phyloP scores from a whole-genome alignment of 2,329 filamentous ascomycete genomes.

The Epichloe baconii region DNA sequence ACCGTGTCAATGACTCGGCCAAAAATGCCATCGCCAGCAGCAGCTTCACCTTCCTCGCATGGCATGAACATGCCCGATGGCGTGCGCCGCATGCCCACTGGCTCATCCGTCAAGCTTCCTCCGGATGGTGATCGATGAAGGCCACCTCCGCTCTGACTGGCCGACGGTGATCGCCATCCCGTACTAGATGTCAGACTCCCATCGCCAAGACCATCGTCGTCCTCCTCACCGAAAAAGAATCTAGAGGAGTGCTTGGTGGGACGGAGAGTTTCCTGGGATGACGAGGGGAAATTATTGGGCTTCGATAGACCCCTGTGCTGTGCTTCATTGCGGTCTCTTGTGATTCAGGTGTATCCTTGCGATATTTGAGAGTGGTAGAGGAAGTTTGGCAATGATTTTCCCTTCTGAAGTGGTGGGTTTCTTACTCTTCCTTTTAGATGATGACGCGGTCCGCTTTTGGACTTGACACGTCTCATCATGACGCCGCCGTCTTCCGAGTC shows the following conservation, averaged over 20 bases:
- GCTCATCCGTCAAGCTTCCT: conserved; percentile 35
- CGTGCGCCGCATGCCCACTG: conserved; percentile 59
- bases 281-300: conserved; percentile 51
- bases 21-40: conserved; percentile 51
- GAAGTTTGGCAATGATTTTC: conserved; percentile 79
- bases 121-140: conserved; percentile 37
- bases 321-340: conserved; percentile 50
- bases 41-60: conserved; percentile 58
- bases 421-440: conserved; percentile 28
- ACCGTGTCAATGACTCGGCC: conserved; percentile 72
- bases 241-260: conserved; percentile 55
- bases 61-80: conserved; percentile 88
- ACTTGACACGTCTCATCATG: conserved; percentile 62
- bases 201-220: conserved; percentile 39
- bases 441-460: conserved; percentile 39
- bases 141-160: conserved; percentile 14
- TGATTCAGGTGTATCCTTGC: conserved; percentile 60
- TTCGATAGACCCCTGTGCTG: conserved; percentile 32
- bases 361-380: conserved; percentile 76
- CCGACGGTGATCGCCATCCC: conserved; percentile 20
- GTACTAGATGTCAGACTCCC: conserved; percentile 15
- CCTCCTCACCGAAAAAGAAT: conserved; percentile 47
- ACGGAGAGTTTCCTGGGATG: conserved; percentile 70
- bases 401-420: conserved; percentile 44
- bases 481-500: conserved; percentile 70